Conservation (phyloP, 352 stramenopile genomes). For the Phytopythium delawarense region DNA sequence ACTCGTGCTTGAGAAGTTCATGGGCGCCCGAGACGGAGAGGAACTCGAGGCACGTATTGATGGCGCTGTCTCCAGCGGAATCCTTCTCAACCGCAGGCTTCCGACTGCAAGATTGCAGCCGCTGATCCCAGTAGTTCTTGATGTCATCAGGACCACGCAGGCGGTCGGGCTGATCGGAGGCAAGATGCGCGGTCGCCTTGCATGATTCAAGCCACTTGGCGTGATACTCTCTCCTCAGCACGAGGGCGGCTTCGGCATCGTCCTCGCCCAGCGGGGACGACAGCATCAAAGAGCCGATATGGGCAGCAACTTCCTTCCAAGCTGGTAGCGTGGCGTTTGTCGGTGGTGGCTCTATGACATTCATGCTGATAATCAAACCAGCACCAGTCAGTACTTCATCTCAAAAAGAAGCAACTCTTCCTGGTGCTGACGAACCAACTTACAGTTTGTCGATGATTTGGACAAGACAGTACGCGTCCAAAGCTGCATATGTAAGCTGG, state of each 20-base stretch:
- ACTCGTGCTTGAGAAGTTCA: slow-evolving; percentile 23
- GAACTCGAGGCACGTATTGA: slow-evolving; percentile 1
- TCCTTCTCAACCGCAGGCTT: background rate
- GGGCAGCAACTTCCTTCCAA: slow-evolving; percentile 17
- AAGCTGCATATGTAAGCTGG: slow-evolving; percentile 54
- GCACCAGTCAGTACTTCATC: slow-evolving; percentile 1
- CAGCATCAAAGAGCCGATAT: slow-evolving; percentile 23
- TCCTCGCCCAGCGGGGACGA: slow-evolving; percentile 19
- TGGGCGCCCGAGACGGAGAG: background rate
- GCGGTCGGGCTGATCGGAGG: background rate
- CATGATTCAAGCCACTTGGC: slow-evolving; percentile 21
- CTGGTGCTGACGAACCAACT: slow-evolving; percentile 6
- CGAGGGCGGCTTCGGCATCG: slow-evolving; percentile 19
- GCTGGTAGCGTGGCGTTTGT: slow-evolving; percentile 12
- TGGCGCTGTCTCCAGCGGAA: too few species aligned
- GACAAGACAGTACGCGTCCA: slow-evolving; percentile 60
- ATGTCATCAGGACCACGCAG: background rate
- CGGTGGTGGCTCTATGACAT: background rate
- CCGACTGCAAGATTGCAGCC: background rate
- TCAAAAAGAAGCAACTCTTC: background rate
- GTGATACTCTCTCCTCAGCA: slow-evolving; percentile 26
- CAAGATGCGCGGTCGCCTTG: background rate
- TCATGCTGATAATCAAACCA: background rate
- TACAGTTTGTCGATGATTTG: slow-evolving; percentile 51
- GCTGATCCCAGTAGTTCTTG: background rate